Base-by-base conservation (phyloP, 345 rosid genomes). In the Citropsis articulata region DNA sequence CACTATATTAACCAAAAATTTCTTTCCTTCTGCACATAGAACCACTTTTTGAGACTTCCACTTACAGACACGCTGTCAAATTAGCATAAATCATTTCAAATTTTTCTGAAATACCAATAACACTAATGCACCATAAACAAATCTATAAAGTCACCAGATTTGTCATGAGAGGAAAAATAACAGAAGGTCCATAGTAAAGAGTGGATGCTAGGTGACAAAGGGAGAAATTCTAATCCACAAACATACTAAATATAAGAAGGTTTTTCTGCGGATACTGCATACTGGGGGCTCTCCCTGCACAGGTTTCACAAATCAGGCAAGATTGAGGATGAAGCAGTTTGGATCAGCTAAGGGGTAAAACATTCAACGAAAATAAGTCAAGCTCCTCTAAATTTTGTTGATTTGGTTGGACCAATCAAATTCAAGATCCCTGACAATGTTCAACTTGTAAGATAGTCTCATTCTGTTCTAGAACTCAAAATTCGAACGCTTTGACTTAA, bases 341-440 rank as follows among this genome's bases (percentile, higher is more conserved):
- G 28, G 48, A 35, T 3, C 30, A 12, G 53, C 7, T n/a, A 48
- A 35, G 38, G 19, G 45, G 7, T 6, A 63, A 45, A 45, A 28
- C 24, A 21, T 30, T 9, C 24, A 30, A 4, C 6, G 31, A 45
- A 72, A 72, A 38, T 56, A 40, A 62, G 36, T 30, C 53, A 55
- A 72, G 61, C 22, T 9, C 45, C 16, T 77, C 45, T 57, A 42
- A 38, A 59, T 57, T 76, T 18, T 56, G 69, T 42, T 72, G n/a
- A 24, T 66, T 38, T 14, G 63, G 53, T 67, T 21, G 50, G 31
- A 72, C 56, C 69, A 81, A 35, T 59, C 70, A 33, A 50, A 61
- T 16, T 61, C 42, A 73, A 67, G 69, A 10, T 9, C 75, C 48
- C 61, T 10, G 5, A 50, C 1, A 31, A 53, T 7, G 10, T 66